Base-by-base conservation (phyloP, 257 asterid species). In the Oldenlandia corymbosa region DNA sequence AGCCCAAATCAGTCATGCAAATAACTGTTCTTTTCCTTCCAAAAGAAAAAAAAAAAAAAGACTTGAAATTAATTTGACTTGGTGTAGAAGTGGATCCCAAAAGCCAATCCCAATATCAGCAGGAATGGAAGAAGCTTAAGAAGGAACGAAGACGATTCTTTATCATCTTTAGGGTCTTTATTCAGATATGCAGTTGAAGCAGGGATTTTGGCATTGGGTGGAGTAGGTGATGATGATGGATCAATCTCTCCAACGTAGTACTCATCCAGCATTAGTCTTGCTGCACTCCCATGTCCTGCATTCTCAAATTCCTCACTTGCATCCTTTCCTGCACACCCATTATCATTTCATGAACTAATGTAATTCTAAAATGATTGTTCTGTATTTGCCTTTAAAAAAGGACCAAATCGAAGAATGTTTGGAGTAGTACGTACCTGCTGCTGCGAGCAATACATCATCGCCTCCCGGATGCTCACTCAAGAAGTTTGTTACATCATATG, bases 401-500 rank as follows among this genome's bases (percentile, higher is more conserved):
- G 9, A 34, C 39, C 39, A 34, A 34, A 9, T 34, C 9, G 9
- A 34, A 9, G 9, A 34, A 3, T 34, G 39, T 9, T 3, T 34
- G 39, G 39, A 34, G 4, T 3, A 34, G 6, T 34, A 34, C n/a
- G 7, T 68, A 83, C 95, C 94, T 78, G 88, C 88, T 50, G 79
- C 80, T 54, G 48, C 84, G 36, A 85, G 50, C 60, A 83, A 59
- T 55, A 88, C 87, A 23, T 83, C 84, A 5, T 76, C 91, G 49
- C 95, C 95, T 32, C 95, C 95, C 0, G 95, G 95, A 76, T 88
- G 95, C 50, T 88, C 95, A 45, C 54, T 70, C 50, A 85, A 79
- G 78, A 81, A 85, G 72, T 60, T 81, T 5, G 95, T 81, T 24
- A 88, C 88, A 64, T 88, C 53, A 55, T 83, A 83, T 47, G 73